Evolutionary conservation across 441 rosid genomes (phyloP).

Genomic region (Metrosideros polymorpha): DNA sequence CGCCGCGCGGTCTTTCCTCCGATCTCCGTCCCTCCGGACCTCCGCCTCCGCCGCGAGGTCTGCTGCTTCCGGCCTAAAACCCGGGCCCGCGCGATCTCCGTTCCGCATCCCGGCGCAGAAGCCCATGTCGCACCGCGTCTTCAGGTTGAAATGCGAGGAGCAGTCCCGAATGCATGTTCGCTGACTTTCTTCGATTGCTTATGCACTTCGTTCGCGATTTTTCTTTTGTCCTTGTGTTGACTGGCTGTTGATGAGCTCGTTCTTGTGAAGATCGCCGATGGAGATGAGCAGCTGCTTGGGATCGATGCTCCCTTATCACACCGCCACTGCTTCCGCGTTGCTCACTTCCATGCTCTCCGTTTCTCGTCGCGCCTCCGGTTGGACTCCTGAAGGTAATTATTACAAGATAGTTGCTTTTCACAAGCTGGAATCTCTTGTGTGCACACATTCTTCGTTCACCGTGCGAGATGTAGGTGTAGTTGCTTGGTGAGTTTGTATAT

Average conservation of each 20-base stretch:
- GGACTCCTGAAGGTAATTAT: slow-evolving; percentile 66
- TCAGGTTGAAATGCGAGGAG: slow-evolving; percentile 35
- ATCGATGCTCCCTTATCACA: slow-evolving; percentile 75
- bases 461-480: not conserved
- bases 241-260: not conserved
- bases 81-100: slow-evolving; percentile 24
- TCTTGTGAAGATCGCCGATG: slow-evolving; percentile 52
- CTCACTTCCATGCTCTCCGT: slow-evolving; percentile 81
- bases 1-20: slow-evolving; percentile 51
- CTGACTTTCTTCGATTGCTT: not conserved
- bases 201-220: not conserved
- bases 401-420: not conserved
- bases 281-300: slow-evolving; percentile 68
- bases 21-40: slow-evolving; percentile 33
- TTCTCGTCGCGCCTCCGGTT: slow-evolving; percentile 35
- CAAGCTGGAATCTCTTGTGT: not conserved
- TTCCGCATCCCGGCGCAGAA: slow-evolving; percentile 39
- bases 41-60: slow-evolving; percentile 18
- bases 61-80: slow-evolving; percentile 18
- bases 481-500: not conserved
- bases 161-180: not conserved
- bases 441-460: not conserved
- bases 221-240: not conserved
- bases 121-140: slow-evolving; percentile 41
- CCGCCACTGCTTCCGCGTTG: slow-evolving; percentile 82